Percentiles rank a stretch among this genome's conserved stretches.
Evolutionary conservation across 2,329 filamentous ascomycete genomes (phyloP).

Genomic region (Niveomyces coronatus): DNA sequence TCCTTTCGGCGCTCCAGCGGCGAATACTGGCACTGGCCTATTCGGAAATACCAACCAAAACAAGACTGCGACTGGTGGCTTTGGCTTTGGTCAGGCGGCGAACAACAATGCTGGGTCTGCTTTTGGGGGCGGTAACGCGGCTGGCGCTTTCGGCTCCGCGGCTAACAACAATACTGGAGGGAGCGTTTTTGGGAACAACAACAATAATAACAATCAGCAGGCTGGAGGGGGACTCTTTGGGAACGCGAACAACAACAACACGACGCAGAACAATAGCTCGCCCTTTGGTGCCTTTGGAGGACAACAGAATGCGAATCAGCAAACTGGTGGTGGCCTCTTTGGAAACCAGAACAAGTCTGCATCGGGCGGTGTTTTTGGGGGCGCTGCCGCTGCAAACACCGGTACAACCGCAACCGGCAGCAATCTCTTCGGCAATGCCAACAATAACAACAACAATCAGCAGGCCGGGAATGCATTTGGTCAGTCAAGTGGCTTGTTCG

Average conservation of each 20-base stretch:
- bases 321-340: conserved; percentile 27
- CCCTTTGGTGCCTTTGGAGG: conserved; percentile 15
- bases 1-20: conserved; percentile 13
- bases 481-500: conserved; percentile 28
- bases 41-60: conserved; percentile 27
- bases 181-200: conserved; percentile 15
- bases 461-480: conserved; percentile 5
- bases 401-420: conserved; percentile 24
- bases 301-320: conserved; percentile 15
- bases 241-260: conserved; percentile 18
- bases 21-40: conserved; percentile 18
- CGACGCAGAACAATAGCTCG: conserved; percentile 18
- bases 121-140: no score
- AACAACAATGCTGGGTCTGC: no score
- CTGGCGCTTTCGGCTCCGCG: no score
- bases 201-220: conserved; percentile 12
- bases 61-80: conserved; percentile 21
- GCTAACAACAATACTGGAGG: conserved; percentile 15
- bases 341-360: conserved; percentile 28
- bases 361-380: no score
- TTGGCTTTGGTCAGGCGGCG: conserved; percentile 31
- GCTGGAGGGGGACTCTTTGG: conserved; percentile 30
- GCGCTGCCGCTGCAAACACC: no score
- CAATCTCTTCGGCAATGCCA: conserved; percentile 34
- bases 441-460: conserved; percentile 20